Conservation (phyloP, 2,329 filamentous ascomycete genomes). For the Fusarium newnesense region DNA sequence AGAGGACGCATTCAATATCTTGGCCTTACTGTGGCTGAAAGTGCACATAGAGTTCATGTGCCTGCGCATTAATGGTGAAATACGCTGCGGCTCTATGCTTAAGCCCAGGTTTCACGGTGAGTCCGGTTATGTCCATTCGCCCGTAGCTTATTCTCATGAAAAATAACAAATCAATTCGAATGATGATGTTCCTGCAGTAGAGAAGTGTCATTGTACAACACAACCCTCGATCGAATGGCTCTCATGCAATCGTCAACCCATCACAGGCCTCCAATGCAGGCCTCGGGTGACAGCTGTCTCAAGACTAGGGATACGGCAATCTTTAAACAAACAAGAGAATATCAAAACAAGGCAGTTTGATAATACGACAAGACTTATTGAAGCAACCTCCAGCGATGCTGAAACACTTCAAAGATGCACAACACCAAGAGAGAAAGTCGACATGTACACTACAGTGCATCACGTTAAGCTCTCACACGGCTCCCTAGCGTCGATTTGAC, state of each 20-base stretch:
- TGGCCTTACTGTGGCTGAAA: conserved; percentile 27
- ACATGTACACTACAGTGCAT: conserved; percentile 30
- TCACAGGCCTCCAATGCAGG: conserved; percentile 22
- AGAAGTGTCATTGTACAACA: conserved; percentile 19
- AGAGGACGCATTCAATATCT: conserved; percentile 8
- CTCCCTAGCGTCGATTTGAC: conserved; percentile 35
- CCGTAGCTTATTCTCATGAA: background rate
- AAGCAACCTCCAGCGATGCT: conserved; percentile 22
- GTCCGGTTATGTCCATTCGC: background rate
- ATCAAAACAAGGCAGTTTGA: conserved; percentile 19
- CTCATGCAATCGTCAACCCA: background rate
- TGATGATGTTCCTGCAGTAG: conserved; percentile 16
- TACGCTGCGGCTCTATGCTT: background rate
- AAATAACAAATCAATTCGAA: background rate
- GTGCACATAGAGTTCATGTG: conserved; percentile 4
- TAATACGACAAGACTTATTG: conserved; percentile 16
- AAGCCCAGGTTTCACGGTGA: conserved; percentile 7
- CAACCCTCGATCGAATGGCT: conserved; percentile 8
- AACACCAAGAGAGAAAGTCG: background rate
- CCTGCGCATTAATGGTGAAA: conserved; percentile 9
- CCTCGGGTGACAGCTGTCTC: conserved; percentile 27
- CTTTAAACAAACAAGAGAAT: conserved; percentile 4
- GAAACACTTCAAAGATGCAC: conserved; percentile 27
- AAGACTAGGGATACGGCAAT: conserved; percentile 5
- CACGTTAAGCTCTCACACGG: conserved; percentile 22